Base-by-base conservation (phyloP, 331 rosid species). In the Ulmus americana region DNA sequence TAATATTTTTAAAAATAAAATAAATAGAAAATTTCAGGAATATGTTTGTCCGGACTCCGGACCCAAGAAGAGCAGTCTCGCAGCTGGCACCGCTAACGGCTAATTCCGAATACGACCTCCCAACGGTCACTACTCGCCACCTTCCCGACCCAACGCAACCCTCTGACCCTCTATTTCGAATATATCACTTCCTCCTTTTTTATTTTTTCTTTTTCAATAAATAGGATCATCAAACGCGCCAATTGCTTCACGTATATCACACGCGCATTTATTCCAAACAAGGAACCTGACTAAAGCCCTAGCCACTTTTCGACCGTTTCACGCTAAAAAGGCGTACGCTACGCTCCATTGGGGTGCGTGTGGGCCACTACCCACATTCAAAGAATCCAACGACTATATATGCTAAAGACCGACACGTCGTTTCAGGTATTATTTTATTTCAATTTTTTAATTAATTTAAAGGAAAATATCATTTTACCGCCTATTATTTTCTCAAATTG, bases 321-420 rank as follows among this genome's bases (percentile, higher is more conserved):
- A 28, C 3, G 35, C 35, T 28, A 28, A 28, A 28, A 28, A 28
- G 2, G 35, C 1, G 63, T 3, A 12, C 3, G 2, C 14, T 35
- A 62, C 55, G 52, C 55, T 1, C 49, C 35, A 5, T 0, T 13
- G 3, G 12, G 13, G 63, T 39, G 71, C 67, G 67, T 59, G 66
- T 48, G 55, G 43, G 10, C 1, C 18, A 45, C 38, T 11, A 28
- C 0, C 6, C 42, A 6, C 14, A 8, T n/a, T 13, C 15, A 4
- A 35, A 42, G 86, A 64, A 76, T 74, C 82, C 78, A 80, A 82
- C 88, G 88, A 78, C 88, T 80, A 75, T 61, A 69, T 61, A 40
- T 43, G 59, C 51, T 38, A 52, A 56, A 49, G 65, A 65, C 62
- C 69, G 64, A 60, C 80, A 74, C 71, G 80, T 74, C 79, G 65